Conservation (phyloP, 148 eudicot species). For the Fallopia convolvulus region DNA sequence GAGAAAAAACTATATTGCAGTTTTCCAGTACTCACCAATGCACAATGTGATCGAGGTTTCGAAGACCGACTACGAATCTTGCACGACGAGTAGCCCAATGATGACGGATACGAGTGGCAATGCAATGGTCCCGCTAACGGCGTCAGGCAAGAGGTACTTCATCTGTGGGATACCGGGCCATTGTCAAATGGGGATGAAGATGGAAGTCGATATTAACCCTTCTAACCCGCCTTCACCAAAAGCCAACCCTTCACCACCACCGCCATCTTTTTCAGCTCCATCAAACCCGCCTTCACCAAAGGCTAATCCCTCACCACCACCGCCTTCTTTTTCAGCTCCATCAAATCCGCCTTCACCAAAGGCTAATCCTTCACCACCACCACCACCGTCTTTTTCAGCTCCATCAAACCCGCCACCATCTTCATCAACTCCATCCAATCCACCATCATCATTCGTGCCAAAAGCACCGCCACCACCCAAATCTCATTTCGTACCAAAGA, state of each 20-base stretch:
- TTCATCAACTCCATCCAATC: slow-evolving; percentile 4
- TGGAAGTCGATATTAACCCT: slow-evolving; percentile 35
- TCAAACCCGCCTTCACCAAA: neutral
- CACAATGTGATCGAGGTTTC: slow-evolving; percentile 58
- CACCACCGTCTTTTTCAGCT: neutral
- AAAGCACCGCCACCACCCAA: neutral
- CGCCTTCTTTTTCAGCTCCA: slow-evolving; percentile 12
- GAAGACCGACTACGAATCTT: slow-evolving; percentile 44
- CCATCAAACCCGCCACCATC: slow-evolving; percentile 11
- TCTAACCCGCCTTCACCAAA: slow-evolving; percentile 14
- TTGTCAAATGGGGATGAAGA: slow-evolving; percentile 58
- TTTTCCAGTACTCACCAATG: slow-evolving; percentile 33
- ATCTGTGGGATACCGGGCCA: slow-evolving; percentile 50
- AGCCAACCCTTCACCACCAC: slow-evolving; percentile 7
- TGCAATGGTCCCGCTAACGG: slow-evolving; percentile 27
- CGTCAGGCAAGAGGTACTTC: slow-evolving; percentile 63
- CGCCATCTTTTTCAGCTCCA: slow-evolving; percentile 13
- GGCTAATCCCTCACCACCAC: slow-evolving; percentile 8
- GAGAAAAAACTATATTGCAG: slow-evolving; percentile 23
- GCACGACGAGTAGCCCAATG: slow-evolving; percentile 35
- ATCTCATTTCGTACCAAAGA: neutral
- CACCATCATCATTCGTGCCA: slow-evolving; percentile 8
- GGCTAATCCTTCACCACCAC: slow-evolving; percentile 1
- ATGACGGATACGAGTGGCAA: slow-evolving; percentile 26
- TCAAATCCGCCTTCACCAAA: slow-evolving; percentile 10